Evolutionary conservation across 495 filamentous ascomycete species (phyloP), one percentile per base, ranked within the genome.

Genomic region (Annulohypoxylon nitens): DNA sequence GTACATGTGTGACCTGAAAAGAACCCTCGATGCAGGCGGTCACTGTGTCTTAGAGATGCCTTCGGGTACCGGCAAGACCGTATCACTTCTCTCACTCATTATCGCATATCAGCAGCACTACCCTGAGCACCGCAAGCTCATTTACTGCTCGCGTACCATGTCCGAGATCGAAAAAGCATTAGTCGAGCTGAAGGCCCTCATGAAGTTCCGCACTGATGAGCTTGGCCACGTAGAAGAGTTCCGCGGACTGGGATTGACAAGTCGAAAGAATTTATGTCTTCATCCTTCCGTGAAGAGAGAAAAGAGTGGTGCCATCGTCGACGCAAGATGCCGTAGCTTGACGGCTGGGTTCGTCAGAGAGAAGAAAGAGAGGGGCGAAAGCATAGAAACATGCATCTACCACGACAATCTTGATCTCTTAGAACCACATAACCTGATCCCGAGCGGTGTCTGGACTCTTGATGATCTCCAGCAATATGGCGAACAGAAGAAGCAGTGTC

Each of bases 1-100:
- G 20, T 99, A 99, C 83, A 99, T 99, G 96, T 95, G 93, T 75
- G 97, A 97, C 85, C 88, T 99, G 81, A 99, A 99, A 81, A 92
- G 89, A 80, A 98, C 95, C 30, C 91, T 99, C 78, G 96, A 98
- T 86, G 93, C 90, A 30, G 92, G 92, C 65, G 97, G 97, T 68
- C 93, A 98, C 83, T 97, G 94, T 82, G 95, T 99, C n/a, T 84
- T 99, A 77, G 96, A 99, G 83, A 99, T 99, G 96, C 96, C 96
- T 84, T 99, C 96, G 62, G 96, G 96, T n/a, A 99, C 96, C 30
- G 96, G 96, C 57, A 99, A 99, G 85, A 99, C 96, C 0, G 92
- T 99, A 20, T 97, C 96, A 2, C 86, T 99, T 0, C 86, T 99
- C 25, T 97, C 96, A 0, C 86, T 99, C 72, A 99, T 99, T 72